These are phyloP conservation scores for Neoscytalidium dimidiatum DNA, from an alignment of 2,329 filamentous ascomycete species.

Conservation along the genomic window DNA sequence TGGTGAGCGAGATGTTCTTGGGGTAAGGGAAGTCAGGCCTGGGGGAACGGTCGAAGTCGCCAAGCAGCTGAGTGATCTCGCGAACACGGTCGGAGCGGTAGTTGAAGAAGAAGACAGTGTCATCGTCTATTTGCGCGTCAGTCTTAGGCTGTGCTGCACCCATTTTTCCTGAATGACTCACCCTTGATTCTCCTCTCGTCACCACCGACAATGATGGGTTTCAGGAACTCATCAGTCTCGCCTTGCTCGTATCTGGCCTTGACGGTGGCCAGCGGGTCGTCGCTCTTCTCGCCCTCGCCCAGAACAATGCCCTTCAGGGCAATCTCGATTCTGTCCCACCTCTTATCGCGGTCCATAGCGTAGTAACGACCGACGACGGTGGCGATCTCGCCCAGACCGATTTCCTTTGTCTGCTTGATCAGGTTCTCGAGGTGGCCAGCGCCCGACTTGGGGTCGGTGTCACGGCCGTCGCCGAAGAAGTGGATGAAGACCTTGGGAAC, in stretches of 20 bases:
- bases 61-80: conserved; percentile 92
- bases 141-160: neutral
- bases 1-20: conserved; percentile 82
- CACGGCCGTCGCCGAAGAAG: conserved; percentile 97
- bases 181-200: conserved; percentile 83
- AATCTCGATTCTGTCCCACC: conserved; percentile 92
- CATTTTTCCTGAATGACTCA: conserved; percentile 42
- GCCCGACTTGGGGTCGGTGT: conserved; percentile 95
- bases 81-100: conserved; percentile 97
- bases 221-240: conserved; percentile 97
- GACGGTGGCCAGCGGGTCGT: conserved; percentile 83
- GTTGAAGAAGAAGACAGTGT: conserved; percentile 99
- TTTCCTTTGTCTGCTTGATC: conserved; percentile 76
- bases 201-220: conserved; percentile 93
- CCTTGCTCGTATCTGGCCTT: conserved; percentile 83
- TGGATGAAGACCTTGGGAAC: conserved; percentile 95
- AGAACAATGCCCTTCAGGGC: conserved; percentile 83
- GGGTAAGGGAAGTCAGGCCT: conserved; percentile 91
- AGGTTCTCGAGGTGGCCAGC: conserved; percentile 86
- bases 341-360: conserved; percentile 99
- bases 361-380: conserved; percentile 96
- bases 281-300: conserved; percentile 83
- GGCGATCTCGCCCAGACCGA: conserved; percentile 83
- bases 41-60: conserved; percentile 88
- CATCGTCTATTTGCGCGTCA: conserved; percentile 64